phyloP scores from a whole-genome alignment of 2,329 filamentous ascomycete species.

The Talaromyces sp. region DNA sequence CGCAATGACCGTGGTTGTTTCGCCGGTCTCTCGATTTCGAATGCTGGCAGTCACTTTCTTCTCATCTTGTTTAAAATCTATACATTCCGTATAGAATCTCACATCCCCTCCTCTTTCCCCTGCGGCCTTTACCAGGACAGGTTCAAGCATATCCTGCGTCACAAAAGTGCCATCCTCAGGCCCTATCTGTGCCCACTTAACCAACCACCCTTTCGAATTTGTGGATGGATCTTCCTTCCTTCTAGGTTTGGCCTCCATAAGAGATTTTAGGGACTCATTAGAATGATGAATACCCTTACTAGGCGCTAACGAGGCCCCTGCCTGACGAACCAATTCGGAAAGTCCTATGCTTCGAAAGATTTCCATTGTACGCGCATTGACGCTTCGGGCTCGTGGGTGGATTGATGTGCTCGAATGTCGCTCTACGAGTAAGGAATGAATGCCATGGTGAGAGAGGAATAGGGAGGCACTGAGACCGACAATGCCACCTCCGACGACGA shows the following conservation, averaged over 20 bases:
- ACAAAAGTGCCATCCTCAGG: slow-evolving; percentile 18
- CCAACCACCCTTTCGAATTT: not conserved
- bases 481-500: slow-evolving; percentile 17
- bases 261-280: not conserved
- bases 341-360: slow-evolving; percentile 17
- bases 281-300: slow-evolving; percentile 8
- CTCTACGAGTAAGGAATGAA: slow-evolving; percentile 14
- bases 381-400: slow-evolving; percentile 18
- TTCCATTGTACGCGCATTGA: slow-evolving; percentile 19
- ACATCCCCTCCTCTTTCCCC: slow-evolving; percentile 11
- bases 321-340: slow-evolving; percentile 8
- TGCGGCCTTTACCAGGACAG: slow-evolving; percentile 9
- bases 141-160: slow-evolving; percentile 21
- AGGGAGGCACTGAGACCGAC: slow-evolving; percentile 15
- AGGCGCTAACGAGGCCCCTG: slow-evolving; percentile 3
- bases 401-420: slow-evolving; percentile 14
- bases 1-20: not conserved
- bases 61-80: not conserved
- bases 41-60: slow-evolving; percentile 11
- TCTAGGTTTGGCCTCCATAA: slow-evolving; percentile 8
- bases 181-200: slow-evolving; percentile 1
- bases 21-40: slow-evolving; percentile 9
- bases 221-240: not conserved
- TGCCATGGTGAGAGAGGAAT: slow-evolving; percentile 13
- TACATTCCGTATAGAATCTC: slow-evolving; percentile 12